A percentile compares a stretch with the other conserved stretches of the same genome.
Evolutionary conservation across 805 yeast species (phyloP).

Genomic region (Metschnikowia lunata): DNA sequence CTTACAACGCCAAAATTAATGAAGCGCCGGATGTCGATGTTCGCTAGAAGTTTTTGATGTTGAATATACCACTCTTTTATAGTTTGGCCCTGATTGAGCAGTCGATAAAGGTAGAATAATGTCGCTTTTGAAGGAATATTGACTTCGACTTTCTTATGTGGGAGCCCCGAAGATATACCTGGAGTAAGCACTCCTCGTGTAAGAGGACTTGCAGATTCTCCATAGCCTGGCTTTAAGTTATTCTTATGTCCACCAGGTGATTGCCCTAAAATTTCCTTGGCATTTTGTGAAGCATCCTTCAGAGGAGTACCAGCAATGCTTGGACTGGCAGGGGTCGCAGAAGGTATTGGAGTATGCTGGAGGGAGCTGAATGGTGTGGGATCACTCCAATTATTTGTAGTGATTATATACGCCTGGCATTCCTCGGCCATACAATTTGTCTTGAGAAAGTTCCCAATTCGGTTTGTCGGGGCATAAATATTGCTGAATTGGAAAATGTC

Average conservation of each 20-base stretch:
- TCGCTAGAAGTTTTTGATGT: conserved; percentile 51
- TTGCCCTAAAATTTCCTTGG: neutral
- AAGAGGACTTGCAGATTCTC: conserved; percentile 13
- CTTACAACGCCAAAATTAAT: conserved; percentile 81
- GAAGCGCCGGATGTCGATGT: conserved; percentile 80
- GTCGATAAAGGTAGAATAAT: conserved; percentile 68
- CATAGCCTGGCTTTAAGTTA: neutral
- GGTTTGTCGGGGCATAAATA: conserved; percentile 84
- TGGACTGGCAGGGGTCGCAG: conserved; percentile 1
- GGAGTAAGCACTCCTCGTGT: conserved; percentile 4
- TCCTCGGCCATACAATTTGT: conserved; percentile 65
- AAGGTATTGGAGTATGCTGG: conserved; percentile 1
- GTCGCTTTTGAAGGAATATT: conserved; percentile 58
- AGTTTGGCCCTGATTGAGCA: conserved; percentile 72
- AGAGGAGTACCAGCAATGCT: conserved; percentile 6
- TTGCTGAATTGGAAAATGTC: conserved; percentile 89
- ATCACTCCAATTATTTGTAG: conserved; percentile 21
- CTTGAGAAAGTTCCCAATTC: conserved; percentile 61
- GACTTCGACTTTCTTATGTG: conserved; percentile 5
- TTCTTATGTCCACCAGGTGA: neutral
- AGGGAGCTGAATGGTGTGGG: conserved; percentile 9
- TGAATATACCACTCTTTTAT: conserved; percentile 79
- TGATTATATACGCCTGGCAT: conserved; percentile 77
- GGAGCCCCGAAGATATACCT: neutral
- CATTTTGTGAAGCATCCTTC: neutral